Evolutionary conservation across 2,329 filamentous ascomycete species (phyloP), one percentile per base, ranked within the genome.

Genomic region (Aciculosporium take): DNA sequence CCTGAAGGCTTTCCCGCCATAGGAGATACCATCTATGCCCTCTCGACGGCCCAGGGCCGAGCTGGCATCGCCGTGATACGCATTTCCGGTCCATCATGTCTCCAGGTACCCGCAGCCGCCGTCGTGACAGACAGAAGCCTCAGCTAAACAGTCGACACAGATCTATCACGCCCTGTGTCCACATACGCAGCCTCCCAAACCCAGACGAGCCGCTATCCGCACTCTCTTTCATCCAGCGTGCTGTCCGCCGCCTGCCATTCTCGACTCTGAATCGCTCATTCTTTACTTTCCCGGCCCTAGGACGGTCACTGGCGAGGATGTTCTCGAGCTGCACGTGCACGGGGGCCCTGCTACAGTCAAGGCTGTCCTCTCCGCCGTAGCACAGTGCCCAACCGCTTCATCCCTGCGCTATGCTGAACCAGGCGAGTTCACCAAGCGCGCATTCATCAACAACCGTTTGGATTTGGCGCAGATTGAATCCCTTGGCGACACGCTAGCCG

Each of bases 271-370:
- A 39, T 84, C 91, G 0, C 61, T 96, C 10, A 69, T 94, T 2
- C 71, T 96, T 23, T 84, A 82, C 62, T 94, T 96, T 49, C 83
- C 85, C 0, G 70, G 67, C 0, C 88, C 89, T 0, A 74, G 74
- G 37, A 94, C 87, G 0, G 86, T 85, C 7, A 98, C 91, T 0
- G 91, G 91, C 24, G 88, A 96, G 57, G 86, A 95, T 55, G 70
- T 96, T 1, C 71, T 98, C 2, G 91, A 98, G 58, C 63, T 98
- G 5, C 91, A 98, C 53, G 74, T 95, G n/a, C 91, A 98, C 54
- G 91, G 91, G 23, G 89, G 91, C 0, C 72, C 79, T 3, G 91
- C 91, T 2, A 87, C 91, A 5, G 81, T 95, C 34, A 87, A 84
- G 54, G 85, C 89, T 2, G 83, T 95, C 0, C 68, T 98, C 2